Percentiles rank a stretch among this genome's conserved stretches.
Conservation (phyloP, 331 rosid genomes). For the Pyrus hybrid region DNA sequence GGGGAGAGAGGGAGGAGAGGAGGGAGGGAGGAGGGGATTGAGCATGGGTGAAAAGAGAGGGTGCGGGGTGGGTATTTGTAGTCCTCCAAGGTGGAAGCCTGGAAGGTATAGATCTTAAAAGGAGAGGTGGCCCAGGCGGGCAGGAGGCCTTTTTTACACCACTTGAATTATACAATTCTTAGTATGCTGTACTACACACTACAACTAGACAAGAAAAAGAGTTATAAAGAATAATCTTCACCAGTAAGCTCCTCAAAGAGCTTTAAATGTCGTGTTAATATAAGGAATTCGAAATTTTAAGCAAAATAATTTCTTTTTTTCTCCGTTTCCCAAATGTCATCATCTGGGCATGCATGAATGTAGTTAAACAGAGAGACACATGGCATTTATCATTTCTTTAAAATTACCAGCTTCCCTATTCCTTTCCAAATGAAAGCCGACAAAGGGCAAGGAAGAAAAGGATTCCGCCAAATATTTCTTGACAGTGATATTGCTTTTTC, state of each 20-base stretch:
- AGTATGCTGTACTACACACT: conserved; percentile 31
- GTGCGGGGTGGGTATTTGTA: conserved; percentile 53
- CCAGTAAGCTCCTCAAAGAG: too few relatives aligned
- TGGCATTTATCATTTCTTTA: conserved; percentile 20
- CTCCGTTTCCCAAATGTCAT: not conserved
- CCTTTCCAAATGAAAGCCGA: conserved; percentile 39
- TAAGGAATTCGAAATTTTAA: not conserved
- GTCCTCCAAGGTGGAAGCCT: conserved; percentile 36
- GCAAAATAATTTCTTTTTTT: not conserved
- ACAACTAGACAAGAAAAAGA: not conserved
- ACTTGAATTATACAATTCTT: conserved; percentile 45
- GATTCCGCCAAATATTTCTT: conserved; percentile 37
- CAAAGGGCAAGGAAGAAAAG: conserved; percentile 21
- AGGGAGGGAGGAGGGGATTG: not conserved
- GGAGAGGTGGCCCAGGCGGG: conserved; percentile 10
- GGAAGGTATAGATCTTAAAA: conserved; percentile 9
- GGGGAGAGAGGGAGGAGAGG: not conserved
- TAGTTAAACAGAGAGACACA: conserved; percentile 20
- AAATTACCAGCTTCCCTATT: conserved; percentile 28
- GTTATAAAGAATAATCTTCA: not conserved
- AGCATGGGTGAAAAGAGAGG: conserved; percentile 34
- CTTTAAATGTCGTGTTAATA: not conserved
- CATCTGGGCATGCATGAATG: conserved; percentile 9
- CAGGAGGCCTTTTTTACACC: conserved; percentile 18
- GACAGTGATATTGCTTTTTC: conserved; percentile 35